Conservation (phyloP, 495 filamentous ascomycete species). For the Staphylotrichum longicolle region DNA sequence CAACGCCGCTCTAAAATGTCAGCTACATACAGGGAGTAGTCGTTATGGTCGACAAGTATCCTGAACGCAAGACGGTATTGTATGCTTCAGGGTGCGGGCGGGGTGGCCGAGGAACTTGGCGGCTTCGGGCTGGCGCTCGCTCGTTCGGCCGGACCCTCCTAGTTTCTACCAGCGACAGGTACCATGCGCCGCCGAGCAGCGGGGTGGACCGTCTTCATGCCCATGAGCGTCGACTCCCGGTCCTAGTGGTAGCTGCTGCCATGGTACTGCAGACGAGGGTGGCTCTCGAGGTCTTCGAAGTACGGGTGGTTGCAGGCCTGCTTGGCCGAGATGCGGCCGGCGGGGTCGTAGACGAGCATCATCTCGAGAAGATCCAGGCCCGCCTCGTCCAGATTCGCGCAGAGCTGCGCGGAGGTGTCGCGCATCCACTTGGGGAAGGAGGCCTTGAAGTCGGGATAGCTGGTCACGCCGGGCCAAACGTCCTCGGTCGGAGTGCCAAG, state of each 20-base stretch:
- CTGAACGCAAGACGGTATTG: constrained; percentile 29
- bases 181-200: constrained; percentile 4
- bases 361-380: constrained; percentile 87
- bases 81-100: constrained; percentile 18
- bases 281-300: constrained; percentile 61
- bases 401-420: constrained; percentile 55
- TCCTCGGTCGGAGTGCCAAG: constrained; percentile 89
- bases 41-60: constrained; percentile 25
- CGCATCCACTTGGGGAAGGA: constrained; percentile 96
- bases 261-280: constrained; percentile 41
- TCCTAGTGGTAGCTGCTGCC: constrained; percentile 42
- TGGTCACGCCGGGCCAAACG: constrained; percentile 93
- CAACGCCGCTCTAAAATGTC: constrained; percentile 20
- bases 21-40: constrained; percentile 18
- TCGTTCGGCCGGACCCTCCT: background rate
- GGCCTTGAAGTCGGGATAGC: constrained; percentile 95
- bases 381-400: constrained; percentile 60
- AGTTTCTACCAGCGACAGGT: background rate
- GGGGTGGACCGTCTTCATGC: constrained; percentile 14
- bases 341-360: constrained; percentile 93
- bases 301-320: constrained; percentile 91
- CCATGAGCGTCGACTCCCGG: background rate
- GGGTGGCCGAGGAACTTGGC: background rate
- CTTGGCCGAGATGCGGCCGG: constrained; percentile 91
- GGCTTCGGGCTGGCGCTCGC: background rate